Evolutionary conservation across 768 basidiomycete species (phyloP).

Genomic region (Suillus plorans): DNA sequence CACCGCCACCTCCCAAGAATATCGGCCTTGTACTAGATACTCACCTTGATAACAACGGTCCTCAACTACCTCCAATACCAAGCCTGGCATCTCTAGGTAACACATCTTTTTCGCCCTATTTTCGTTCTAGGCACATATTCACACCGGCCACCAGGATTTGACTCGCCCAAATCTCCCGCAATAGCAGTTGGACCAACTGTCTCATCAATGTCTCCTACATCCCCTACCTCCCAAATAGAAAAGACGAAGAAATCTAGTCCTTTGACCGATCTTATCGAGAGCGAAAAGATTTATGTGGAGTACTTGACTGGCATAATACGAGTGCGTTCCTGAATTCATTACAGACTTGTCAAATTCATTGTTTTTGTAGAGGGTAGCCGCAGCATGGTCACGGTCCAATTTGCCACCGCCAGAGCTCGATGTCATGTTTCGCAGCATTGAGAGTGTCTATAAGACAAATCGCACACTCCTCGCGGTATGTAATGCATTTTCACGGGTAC

Average conservation of each 20-base stretch:
- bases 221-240: slow-evolving; percentile 34
- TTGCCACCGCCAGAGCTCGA: slow-evolving; percentile 92
- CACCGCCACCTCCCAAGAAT: slow-evolving; percentile 24
- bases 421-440: slow-evolving; percentile 91
- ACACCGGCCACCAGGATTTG: slow-evolving; percentile 21
- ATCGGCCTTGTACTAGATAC: slow-evolving; percentile 6
- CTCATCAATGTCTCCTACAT: slow-evolving; percentile 17
- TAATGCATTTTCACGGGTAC: not conserved
- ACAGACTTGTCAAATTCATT: slow-evolving; percentile 13
- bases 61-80: slow-evolving; percentile 14
- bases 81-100: slow-evolving; percentile 26
- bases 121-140: slow-evolving; percentile 12
- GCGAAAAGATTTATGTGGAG: slow-evolving; percentile 91
- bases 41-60: slow-evolving; percentile 7
- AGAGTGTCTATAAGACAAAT: slow-evolving; percentile 91
- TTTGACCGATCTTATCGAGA: slow-evolving; percentile 88
- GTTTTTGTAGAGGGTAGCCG: slow-evolving; percentile 81
- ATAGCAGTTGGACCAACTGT: slow-evolving; percentile 16
- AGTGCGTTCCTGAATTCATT: slow-evolving; percentile 46
- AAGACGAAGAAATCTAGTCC: slow-evolving; percentile 75
- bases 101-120: slow-evolving; percentile 2
- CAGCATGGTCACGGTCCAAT: slow-evolving; percentile 96
- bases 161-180: slow-evolving; percentile 20
- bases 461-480: slow-evolving; percentile 70
- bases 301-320: slow-evolving; percentile 87